Evolutionary conservation across 805 yeast species (phyloP).

Genomic region (Yarrowia sp.): DNA sequence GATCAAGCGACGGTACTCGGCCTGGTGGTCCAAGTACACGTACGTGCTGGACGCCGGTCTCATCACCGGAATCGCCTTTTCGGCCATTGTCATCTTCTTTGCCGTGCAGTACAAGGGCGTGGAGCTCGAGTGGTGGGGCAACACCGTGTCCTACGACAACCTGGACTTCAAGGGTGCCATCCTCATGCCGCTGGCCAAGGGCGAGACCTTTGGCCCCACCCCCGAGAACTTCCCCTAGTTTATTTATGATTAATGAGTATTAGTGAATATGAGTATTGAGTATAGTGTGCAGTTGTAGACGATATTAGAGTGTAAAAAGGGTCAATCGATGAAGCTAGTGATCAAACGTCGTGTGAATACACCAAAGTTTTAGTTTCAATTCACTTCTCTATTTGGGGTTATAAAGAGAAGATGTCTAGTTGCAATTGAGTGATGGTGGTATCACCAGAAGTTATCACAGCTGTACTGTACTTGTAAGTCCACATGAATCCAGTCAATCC

Average conservation of each 20-base stretch:
- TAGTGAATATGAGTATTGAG: background rate
- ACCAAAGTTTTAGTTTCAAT: no score
- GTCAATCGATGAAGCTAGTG: no score
- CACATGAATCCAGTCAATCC: no score
- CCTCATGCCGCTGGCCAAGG: conserved; percentile 17
- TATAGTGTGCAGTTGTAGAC: background rate
- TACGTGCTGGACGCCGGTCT: conserved; percentile 58
- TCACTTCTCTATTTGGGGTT: no score
- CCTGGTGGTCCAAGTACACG: conserved; percentile 63
- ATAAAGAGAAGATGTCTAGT: no score
- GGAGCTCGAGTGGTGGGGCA: conserved; percentile 60
- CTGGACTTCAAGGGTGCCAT: conserved; percentile 25
- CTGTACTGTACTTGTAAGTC: no score
- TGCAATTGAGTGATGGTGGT: no score
- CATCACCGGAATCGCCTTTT: conserved; percentile 59
- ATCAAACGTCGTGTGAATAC: no score
- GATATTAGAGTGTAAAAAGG: no score
- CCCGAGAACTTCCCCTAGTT: conserved; percentile 36
- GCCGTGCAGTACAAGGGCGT: conserved; percentile 51
- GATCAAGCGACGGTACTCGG: conserved; percentile 53
- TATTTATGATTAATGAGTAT: background rate
- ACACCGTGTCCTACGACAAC: conserved; percentile 44
- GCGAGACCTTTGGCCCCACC: conserved; percentile 36
- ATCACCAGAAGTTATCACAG: no score
- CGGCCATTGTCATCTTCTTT: conserved; percentile 56